Conservation (phyloP, 495 filamentous ascomycete species). For the Penicillium ochrochloron region DNA sequence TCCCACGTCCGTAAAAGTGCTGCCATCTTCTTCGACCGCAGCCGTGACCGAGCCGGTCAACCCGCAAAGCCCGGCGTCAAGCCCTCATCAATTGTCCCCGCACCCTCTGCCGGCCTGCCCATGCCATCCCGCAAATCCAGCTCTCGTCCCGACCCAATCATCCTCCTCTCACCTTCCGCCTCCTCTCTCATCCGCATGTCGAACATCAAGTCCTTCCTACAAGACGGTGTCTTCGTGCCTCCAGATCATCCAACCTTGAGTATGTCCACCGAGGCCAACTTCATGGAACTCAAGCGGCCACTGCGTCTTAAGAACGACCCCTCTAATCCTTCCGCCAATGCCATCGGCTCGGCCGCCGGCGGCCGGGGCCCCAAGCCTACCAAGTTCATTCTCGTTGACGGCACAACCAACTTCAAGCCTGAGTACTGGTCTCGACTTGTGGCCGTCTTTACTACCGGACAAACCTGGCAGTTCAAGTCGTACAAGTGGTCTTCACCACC, state of each 20-base stretch:
- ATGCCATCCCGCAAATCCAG: conserved; percentile 53
- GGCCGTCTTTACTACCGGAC: conserved; percentile 96
- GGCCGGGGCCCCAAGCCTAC: conserved; percentile 67
- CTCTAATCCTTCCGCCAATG: conserved; percentile 32
- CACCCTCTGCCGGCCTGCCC: conserved; percentile 49
- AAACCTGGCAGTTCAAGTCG: conserved; percentile 97
- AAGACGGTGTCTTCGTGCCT: conserved; percentile 79
- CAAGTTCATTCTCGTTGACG: conserved; percentile 91
- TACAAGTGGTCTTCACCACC: conserved; percentile 93
- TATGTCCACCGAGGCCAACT: conserved; percentile 65
- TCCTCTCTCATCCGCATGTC: conserved; percentile 96
- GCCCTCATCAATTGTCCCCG: conserved; percentile 38
- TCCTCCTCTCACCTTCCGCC: conserved; percentile 96
- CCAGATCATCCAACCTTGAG: conserved; percentile 66
- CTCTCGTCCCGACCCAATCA: conserved; percentile 87
- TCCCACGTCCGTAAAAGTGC: conserved; percentile 89
- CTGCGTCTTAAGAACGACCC: conserved; percentile 67
- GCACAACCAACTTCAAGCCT: conserved; percentile 90
- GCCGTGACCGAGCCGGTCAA: conserved; percentile 49
- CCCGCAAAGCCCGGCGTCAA: conserved; percentile 48
- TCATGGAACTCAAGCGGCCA: conserved; percentile 81
- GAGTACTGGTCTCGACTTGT: conserved; percentile 98
- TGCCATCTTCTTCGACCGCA: conserved; percentile 74
- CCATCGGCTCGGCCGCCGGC: conserved; percentile 28
- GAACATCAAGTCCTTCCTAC: conserved; percentile 95